Evolutionary conservation across 495 filamentous ascomycete species (phyloP), one percentile per base, ranked within the genome.

Genomic region (Penicillium ochrochloron): DNA sequence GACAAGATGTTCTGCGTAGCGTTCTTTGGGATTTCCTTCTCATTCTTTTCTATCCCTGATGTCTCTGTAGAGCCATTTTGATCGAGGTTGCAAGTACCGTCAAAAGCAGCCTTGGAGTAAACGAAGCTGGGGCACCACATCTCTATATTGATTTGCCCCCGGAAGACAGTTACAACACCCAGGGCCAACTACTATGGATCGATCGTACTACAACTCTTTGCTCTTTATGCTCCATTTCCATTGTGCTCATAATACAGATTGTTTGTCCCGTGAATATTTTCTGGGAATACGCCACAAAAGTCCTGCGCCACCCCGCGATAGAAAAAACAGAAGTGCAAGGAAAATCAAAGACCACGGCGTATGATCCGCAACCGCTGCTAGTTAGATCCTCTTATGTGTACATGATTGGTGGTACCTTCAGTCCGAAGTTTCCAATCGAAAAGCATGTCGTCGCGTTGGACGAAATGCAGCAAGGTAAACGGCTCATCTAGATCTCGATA

Each of bases 401-500:
- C n/a, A 42, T 44, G 14, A 39, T n/a, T 6, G 21, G n/a, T 29
- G 21, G 5, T 2, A 15, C 21, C 55, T 44, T 12, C 11, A 29
- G 37, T 44, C 35, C 23, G 21, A 6, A 37, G n/a, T 12, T n/a
- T n/a, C 11, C 15, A n/a, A 35, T n/a, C 53, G 21, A n/a, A 37
- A 21, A 56, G 31, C 37, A 58, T n/a, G n/a, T 8, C 34, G 44
- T 25, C 35, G 17, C 1, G 19, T 37, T 35, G 10, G 31, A 37
- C 31, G 3, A 21, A 56, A 56, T 34, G 29, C n/a, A 31, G n/a
- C 53, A 12, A 56, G 9, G 15, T 10, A 10, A 14, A 27, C 42
- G 1, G n/a, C 7, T 15, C 17, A 6, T 44, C 64, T 76, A 85
- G 60, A 92, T 90, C 29, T 92, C 89, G 61, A 92, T 86, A 60